Conservation (phyloP, 2,329 filamentous ascomycete genomes). For the Colletotrichum sublineola region DNA sequence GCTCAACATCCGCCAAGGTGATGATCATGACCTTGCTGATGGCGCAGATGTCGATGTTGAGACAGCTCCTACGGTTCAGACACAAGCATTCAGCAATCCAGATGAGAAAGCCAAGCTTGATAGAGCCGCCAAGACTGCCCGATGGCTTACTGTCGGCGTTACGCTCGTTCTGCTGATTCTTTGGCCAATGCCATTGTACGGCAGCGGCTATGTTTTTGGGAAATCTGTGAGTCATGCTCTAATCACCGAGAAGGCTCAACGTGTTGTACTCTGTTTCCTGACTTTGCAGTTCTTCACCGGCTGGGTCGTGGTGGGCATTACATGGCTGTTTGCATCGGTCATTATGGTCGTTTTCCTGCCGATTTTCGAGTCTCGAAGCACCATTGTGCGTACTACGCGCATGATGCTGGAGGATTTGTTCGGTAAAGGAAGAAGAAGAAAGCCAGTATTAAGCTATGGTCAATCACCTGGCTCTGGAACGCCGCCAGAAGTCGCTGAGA, state of each 20-base stretch:
- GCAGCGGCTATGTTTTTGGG: conserved; percentile 48
- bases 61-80: conserved; percentile 65
- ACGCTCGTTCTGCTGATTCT: conserved; percentile 62
- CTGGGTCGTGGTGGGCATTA: conserved; percentile 78
- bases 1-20: conserved; percentile 77
- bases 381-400: conserved; percentile 31
- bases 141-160: conserved; percentile 68
- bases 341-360: conserved; percentile 42
- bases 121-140: conserved; percentile 60
- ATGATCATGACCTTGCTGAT: conserved; percentile 77
- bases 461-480: conserved; percentile 19
- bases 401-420: conserved; percentile 41
- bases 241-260: not conserved
- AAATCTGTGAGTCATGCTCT: conserved; percentile 24
- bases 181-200: conserved; percentile 50
- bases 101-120: conserved; percentile 59
- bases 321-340: conserved; percentile 72
- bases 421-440: conserved; percentile 11
- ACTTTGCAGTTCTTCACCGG: conserved; percentile 75
- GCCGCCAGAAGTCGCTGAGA: conserved; percentile 32
- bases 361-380: conserved; percentile 39
- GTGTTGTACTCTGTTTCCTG: not conserved
- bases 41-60: conserved; percentile 76
- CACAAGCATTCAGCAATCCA: conserved; percentile 42
- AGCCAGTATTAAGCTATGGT: conserved; percentile 11